phyloP scores from a whole-genome alignment of 2,329 filamentous ascomycete species.

The Tolypocladium guangdongense region DNA sequence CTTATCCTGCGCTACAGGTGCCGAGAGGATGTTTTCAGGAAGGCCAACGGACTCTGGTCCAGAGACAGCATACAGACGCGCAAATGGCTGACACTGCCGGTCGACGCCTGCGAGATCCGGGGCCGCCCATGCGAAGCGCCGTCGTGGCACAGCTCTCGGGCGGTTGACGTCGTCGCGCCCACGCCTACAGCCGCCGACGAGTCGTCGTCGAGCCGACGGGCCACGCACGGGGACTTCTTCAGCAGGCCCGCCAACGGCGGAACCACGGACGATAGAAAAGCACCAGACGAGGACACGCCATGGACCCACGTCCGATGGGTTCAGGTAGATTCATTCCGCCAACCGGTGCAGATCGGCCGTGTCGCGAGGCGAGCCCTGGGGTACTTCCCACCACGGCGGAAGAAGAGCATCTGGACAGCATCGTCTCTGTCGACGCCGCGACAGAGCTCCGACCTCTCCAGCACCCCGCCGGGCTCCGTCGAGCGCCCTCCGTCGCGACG shows the following conservation, averaged over 20 bases:
- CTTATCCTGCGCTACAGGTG: slow-evolving; percentile 87
- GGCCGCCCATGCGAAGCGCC: slow-evolving; percentile 56
- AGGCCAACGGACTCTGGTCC: slow-evolving; percentile 89
- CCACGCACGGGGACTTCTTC: slow-evolving; percentile 31
- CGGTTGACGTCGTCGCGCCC: slow-evolving; percentile 39
- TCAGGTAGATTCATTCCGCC: slow-evolving; percentile 54
- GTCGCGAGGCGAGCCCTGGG: slow-evolving; percentile 71
- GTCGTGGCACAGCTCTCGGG: slow-evolving; percentile 23
- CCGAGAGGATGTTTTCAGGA: slow-evolving; percentile 69
- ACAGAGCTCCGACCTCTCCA: slow-evolving; percentile 50
- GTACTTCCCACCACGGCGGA: slow-evolving; percentile 82
- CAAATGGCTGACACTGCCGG: slow-evolving; percentile 71
- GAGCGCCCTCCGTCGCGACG: slow-evolving; percentile 26
- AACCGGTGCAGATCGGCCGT: slow-evolving; percentile 75
- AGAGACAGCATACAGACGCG: slow-evolving; percentile 82
- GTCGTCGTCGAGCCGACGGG: slow-evolving; percentile 10
- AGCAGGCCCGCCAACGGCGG: slow-evolving; percentile 22
- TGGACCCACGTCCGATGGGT: slow-evolving; percentile 92
- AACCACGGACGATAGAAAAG: slow-evolving; percentile 12
- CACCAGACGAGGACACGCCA: slow-evolving; percentile 45
- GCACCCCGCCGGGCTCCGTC: slow-evolving; percentile 26
- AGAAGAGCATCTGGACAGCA: slow-evolving; percentile 64
- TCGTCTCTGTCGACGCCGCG: slow-evolving; percentile 59
- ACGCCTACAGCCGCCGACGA: slow-evolving; percentile 28
- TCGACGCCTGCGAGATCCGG: slow-evolving; percentile 79